These are phyloP conservation scores for Wickerhamomyces bovis DNA, from an alignment of 805 yeast species.

Conservation along the genomic window DNA sequence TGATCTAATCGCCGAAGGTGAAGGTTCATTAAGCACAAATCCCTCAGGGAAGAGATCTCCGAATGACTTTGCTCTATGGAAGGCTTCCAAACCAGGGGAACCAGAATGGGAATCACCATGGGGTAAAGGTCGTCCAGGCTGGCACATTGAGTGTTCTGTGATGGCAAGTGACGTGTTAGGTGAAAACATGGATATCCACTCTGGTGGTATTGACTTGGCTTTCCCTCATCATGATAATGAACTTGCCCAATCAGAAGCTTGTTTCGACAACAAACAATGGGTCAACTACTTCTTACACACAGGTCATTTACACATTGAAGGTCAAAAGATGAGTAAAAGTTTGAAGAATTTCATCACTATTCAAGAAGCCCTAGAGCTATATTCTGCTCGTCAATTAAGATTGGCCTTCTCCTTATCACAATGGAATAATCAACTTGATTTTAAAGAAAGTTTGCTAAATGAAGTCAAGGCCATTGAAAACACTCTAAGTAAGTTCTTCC, in stretches of 20 bases:
- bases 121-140: slow-evolving; percentile 98
- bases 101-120: slow-evolving; percentile 94
- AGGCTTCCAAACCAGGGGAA: slow-evolving; percentile 93
- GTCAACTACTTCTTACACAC: slow-evolving; percentile 94
- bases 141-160: slow-evolving; percentile 99
- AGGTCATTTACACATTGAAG: slow-evolving; percentile 97
- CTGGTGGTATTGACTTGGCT: slow-evolving; percentile 96
- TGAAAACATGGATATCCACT: slow-evolving; percentile 80
- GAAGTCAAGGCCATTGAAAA: slow-evolving; percentile 78
- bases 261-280: slow-evolving; percentile 88
- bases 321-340: slow-evolving; percentile 96
- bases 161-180: slow-evolving; percentile 94
- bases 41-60: slow-evolving; percentile 60
- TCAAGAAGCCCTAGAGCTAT: slow-evolving; percentile 73
- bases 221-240: slow-evolving; percentile 99
- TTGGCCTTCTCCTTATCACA: slow-evolving; percentile 85
- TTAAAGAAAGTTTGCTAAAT: slow-evolving; percentile 70
- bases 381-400: slow-evolving; percentile 77
- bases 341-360: slow-evolving; percentile 93
- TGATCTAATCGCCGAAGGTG: slow-evolving; percentile 88
- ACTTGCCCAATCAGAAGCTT: slow-evolving; percentile 94
- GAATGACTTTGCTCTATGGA: slow-evolving; percentile 96
- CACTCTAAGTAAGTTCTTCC: slow-evolving; percentile 75
- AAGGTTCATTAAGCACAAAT: slow-evolving; percentile 66
- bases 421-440: slow-evolving; percentile 92